Base-by-base conservation (phyloP, 106 monocot species). In the Platanthera guangdongensis region DNA sequence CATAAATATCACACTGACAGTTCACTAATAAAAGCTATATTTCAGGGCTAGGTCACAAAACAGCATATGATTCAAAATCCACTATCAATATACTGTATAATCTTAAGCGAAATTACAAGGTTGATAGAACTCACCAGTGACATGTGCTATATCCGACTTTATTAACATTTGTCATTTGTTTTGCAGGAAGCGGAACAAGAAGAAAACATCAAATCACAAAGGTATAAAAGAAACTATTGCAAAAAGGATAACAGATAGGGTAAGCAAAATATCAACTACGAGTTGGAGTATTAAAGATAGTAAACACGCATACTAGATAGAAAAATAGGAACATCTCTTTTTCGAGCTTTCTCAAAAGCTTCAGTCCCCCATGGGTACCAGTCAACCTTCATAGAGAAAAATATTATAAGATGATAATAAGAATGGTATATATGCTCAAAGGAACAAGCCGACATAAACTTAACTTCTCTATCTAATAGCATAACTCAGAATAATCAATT, bases 341-440 rank as follows among this genome's bases (percentile, higher is more conserved):
- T 71, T 12, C 89, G 95, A 76, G 95, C 93, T 52, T 83, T 75
- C 46, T 88, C 80, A 75, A 96, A 96, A 81, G 95, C 95, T 82
- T 96, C 95, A 39, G 93, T 89, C 47, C 95, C 95, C 95, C 95
- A 96, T 72, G 95, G 95, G 47, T 96, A 91, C 93, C 95, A 96
- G 62, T 96, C 89, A 74, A 96, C 95, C 95, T 96, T 83, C 71
- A 86, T 45, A 53, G 71, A 87, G 75, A 13, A 73, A 47, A 51
- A 63, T 48, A 69, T 2, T 50, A 54, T 8, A 78, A 11, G n/a
- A 75, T 3, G 28, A 14, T 14, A 50, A 54, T 53, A 53, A 16
- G 18, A 10, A 39, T 48, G 30, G 49, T 57, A 62, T 57, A 39
- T 25, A 67, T 39, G 25, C 11, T 67, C 32, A 32, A 9, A 67